A percentile compares a stretch with the other conserved stretches of the same genome.
Evolutionary conservation across 805 yeast species (phyloP).

Genomic region (Wickerhamiella domercqiae): DNA sequence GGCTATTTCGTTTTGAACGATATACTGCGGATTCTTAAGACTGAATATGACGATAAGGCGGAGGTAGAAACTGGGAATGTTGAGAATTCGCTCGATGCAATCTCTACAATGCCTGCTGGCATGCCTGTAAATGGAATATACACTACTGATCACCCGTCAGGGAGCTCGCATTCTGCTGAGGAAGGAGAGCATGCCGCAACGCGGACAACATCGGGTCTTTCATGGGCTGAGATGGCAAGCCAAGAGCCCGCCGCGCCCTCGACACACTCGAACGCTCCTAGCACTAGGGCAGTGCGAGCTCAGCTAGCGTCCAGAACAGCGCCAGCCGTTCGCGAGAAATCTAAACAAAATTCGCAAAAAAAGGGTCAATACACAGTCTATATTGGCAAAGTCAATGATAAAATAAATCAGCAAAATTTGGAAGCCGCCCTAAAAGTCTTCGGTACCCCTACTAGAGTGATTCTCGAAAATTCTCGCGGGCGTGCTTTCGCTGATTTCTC

Average conservation of each 20-base stretch:
- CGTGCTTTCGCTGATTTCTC: constrained; percentile 27
- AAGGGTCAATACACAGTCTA: background rate
- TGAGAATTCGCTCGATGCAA: background rate
- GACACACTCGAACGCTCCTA: background rate
- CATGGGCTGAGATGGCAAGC: background rate
- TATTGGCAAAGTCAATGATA: background rate
- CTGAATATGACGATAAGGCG: constrained; percentile 4
- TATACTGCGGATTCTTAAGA: constrained; percentile 25
- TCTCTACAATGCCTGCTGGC: background rate
- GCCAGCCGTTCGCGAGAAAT: background rate
- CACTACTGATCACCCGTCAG: background rate
- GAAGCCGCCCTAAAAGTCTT: background rate
- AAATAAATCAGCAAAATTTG: background rate
- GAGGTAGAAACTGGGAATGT: background rate
- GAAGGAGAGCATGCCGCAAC: background rate
- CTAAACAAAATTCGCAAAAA: background rate
- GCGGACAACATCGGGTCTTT: background rate
- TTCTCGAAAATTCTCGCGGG: constrained; percentile 20
- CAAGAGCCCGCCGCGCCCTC: background rate
- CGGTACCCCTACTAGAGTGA: constrained; percentile 6
- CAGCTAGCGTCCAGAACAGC: background rate
- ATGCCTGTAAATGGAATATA: background rate
- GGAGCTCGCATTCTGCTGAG: background rate
- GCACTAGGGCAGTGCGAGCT: no score
- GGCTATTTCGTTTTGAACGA: constrained; percentile 26